Conservation (phyloP, 768 basidiomycete genomes). For the Suillus discolor region DNA sequence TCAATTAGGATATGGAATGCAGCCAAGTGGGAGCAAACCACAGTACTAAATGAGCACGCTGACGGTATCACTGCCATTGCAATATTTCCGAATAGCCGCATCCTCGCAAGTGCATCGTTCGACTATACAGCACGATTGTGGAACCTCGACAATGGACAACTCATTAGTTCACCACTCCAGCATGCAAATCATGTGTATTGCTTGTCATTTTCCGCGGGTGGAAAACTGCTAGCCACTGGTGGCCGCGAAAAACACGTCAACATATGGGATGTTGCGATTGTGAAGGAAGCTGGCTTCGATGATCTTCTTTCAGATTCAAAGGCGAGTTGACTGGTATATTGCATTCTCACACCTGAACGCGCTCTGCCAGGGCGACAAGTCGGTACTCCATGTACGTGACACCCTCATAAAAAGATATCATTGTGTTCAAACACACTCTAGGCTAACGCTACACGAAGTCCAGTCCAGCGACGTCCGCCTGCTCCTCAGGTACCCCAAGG, state of each 20-base stretch:
- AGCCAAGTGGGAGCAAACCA: not conserved
- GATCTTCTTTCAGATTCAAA: not conserved
- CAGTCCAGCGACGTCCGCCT: not conserved
- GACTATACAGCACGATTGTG: not conserved
- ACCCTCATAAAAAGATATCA: not conserved
- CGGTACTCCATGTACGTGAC: not conserved
- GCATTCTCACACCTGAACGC: not conserved
- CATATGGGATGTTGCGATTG: not conserved
- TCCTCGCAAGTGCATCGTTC: slow-evolving; percentile 17
- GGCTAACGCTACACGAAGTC: not conserved
- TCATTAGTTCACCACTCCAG: not conserved
- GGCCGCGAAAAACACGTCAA: not conserved
- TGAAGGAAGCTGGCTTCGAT: not conserved
- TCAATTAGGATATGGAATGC: not conserved
- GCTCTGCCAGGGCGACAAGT: not conserved
- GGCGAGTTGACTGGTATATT: not conserved
- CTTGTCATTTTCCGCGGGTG: slow-evolving; percentile 1
- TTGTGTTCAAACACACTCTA: not conserved
- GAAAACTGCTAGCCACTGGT: not conserved
- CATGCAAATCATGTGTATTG: not conserved
- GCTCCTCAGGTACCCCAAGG: not conserved
- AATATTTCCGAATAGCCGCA: not conserved
- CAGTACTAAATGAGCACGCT: not conserved
- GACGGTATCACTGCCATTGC: slow-evolving; percentile 3
- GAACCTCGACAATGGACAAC: not conserved